Base-by-base conservation (phyloP, 148 eudicot genomes). In the Silene conica region DNA sequence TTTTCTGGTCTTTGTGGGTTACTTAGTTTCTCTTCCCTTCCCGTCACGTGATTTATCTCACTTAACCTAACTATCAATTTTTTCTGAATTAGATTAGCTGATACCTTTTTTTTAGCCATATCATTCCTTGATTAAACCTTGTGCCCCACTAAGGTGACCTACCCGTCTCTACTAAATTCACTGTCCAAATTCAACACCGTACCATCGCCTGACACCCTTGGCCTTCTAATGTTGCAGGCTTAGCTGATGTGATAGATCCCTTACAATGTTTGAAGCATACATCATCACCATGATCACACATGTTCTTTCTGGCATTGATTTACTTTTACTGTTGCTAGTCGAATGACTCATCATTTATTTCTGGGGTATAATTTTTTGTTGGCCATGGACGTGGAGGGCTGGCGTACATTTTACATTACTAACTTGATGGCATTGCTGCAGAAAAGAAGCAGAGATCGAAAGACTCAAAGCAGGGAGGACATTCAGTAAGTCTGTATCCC, bases 361-460 rank as follows among this genome's bases (percentile, higher is more conserved):
- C 6, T 1, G 12, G 1, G n/a, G 22, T 34, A 26, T 45, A 11
- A 18, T 11, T 41, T 46, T 55, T 48, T 68, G 18, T 46, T 15
- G 31, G 10, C n/a, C 23, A 67, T 67, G 14, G 1, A 69, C 8
- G 22, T 46, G 20, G 13, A 48, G 13, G 54, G 15, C 54, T 14
- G 6, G 26, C n/a, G 12, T 14, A 28, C 19, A 19, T 25, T 19
- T 56, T 5, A 20, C 10, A 4, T 13, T 38, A 67, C 70, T 82
- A 76, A 77, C 72, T 19, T 52, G 69, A 73, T 71, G 77, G 23
- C 73, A 26, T 81, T 77, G 65, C 54, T 74, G 46, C 89, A 93
- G 95, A 89, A 46, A 85, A 87, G 88, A 88, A 84, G 87, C 92
- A 75, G 78, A 84, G 85, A 78, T 78, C 77, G 76, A 87, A 88